Conservation (phyloP, 768 basidiomycete species). For the Glaciozyma martinii region DNA sequence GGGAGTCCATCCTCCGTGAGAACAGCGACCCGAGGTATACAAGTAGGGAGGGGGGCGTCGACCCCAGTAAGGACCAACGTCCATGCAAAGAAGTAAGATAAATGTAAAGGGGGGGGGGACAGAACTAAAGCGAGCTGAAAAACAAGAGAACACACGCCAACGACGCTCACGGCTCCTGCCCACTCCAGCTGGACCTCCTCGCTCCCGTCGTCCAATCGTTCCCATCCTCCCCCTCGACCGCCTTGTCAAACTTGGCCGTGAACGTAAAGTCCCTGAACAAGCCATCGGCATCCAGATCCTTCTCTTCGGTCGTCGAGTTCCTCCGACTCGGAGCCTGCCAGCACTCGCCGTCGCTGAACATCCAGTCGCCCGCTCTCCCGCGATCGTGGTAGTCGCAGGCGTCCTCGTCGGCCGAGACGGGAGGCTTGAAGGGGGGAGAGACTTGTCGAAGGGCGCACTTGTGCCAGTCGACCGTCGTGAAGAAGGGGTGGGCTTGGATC, state of each 20-base stretch:
- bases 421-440: slow-evolving; percentile 92
- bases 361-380: slow-evolving; percentile 10
- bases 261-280: slow-evolving; percentile 5
- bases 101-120: not conserved
- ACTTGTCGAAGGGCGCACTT: slow-evolving; percentile 76
- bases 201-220: not conserved
- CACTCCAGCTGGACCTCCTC: not conserved
- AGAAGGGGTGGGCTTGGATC: slow-evolving; percentile 90
- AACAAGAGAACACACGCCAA: not conserved
- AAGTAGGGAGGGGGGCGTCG: no score
- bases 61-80: no score
- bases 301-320: not conserved
- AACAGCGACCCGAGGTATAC: no score
- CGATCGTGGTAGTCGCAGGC: slow-evolving; percentile 61
- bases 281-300: not conserved
- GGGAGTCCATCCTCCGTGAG: no score
- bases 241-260: not conserved
- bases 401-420: slow-evolving; percentile 94
- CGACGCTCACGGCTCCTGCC: not conserved
- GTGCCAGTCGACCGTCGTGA: slow-evolving; percentile 81
- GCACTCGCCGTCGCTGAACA: slow-evolving; percentile 2
- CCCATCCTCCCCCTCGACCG: not conserved
- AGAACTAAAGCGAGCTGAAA: not conserved
- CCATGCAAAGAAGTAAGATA: not conserved
- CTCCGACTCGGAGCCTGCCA: not conserved